Base-by-base conservation (phyloP, 768 basidiomycete species). In the Pleurotus platypus region DNA sequence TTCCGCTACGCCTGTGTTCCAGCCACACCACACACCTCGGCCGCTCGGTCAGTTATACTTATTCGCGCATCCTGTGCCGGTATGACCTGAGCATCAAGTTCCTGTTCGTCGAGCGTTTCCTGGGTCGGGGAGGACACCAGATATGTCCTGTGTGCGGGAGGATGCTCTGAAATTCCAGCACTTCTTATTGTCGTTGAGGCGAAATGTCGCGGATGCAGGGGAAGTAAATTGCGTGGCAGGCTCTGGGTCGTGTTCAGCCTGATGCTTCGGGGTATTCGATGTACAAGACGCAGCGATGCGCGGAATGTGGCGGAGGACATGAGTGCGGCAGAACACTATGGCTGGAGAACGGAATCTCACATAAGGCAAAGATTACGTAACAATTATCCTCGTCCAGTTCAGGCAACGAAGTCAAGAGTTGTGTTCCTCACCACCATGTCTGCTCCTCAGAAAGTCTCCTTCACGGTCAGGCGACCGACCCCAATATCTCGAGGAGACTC, bases 391-490 rank as follows among this genome's bases (percentile, higher is more conserved):
- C 9, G 3, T 35, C 11, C 30, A 35, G 30, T 35, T 9, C 30
- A 3, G 30, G 30, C 20, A 50, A 13, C 39, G 20, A 9, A 40
- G 13, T 40, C n/a, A 16, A n/a, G 15, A 30, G 22, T 39, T 39
- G 50, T 22, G 24, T 24, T 15, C 51, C 11, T 16, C 13, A 24
- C 51, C 37, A 61, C 61, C 24, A 66, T 66, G 66, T 38, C 62
- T 24, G 57, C 59, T 43, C 35, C 62, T 11, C 62, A 65, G 56
- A 81, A 84, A 61, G 80, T 94, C 40, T 94, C 93, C 0, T 95
- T 96, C 71, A 94, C 89, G 1, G 79, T 96, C 57, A 84, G 91
- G 43, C 80, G 91, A 6, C 94, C 94, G 0, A 85, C 84, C 0
- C 87, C 90, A 0, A 67, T 77, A 0, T 87, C 89, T 5, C 79